Evolutionary conservation across 257 asterid species (phyloP).

Genomic region (Nicotiana obtusifolia): DNA sequence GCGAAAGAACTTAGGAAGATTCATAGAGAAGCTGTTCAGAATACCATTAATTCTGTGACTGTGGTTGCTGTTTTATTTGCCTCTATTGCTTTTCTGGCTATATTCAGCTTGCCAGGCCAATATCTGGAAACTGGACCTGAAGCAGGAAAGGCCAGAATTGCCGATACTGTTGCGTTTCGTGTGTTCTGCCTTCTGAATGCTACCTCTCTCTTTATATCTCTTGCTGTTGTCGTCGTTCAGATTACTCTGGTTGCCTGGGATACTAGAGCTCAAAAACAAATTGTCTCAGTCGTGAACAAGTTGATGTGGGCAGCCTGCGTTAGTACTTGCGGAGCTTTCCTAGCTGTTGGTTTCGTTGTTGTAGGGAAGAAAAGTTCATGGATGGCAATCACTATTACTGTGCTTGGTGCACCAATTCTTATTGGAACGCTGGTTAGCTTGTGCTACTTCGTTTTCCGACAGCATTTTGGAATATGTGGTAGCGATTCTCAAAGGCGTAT

Average conservation of each 20-base stretch:
- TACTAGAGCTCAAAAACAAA: constrained; percentile 73
- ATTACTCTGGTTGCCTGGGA: constrained; percentile 94
- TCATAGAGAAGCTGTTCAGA: constrained; percentile 90
- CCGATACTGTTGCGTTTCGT: constrained; percentile 52
- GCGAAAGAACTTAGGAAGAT: constrained; percentile 95
- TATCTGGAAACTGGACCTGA: constrained; percentile 44
- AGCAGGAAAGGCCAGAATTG: constrained; percentile 50
- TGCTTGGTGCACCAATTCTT: constrained; percentile 73
- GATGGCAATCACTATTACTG: constrained; percentile 80
- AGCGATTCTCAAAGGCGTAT: constrained; percentile 83
- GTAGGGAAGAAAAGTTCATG: constrained; percentile 69
- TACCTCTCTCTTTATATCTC: constrained; percentile 81
- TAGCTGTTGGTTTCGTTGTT: constrained; percentile 75
- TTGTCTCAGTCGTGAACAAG: constrained; percentile 85
- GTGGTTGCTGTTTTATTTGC: constrained; percentile 93
- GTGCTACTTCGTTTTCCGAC: constrained; percentile 89
- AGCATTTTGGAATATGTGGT: constrained; percentile 73
- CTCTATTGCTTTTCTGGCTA: constrained; percentile 83
- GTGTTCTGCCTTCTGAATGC: constrained; percentile 78
- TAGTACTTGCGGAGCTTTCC: constrained; percentile 87
- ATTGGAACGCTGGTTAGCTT: constrained; percentile 69
- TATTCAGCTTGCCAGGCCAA: constrained; percentile 87
- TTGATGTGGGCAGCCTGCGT: constrained; percentile 97
- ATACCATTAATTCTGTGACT: constrained; percentile 82
- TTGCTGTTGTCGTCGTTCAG: constrained; percentile 89